phyloP scores from a whole-genome alignment of 164 flowering plant genomes.

The Annona cherimola region DNA sequence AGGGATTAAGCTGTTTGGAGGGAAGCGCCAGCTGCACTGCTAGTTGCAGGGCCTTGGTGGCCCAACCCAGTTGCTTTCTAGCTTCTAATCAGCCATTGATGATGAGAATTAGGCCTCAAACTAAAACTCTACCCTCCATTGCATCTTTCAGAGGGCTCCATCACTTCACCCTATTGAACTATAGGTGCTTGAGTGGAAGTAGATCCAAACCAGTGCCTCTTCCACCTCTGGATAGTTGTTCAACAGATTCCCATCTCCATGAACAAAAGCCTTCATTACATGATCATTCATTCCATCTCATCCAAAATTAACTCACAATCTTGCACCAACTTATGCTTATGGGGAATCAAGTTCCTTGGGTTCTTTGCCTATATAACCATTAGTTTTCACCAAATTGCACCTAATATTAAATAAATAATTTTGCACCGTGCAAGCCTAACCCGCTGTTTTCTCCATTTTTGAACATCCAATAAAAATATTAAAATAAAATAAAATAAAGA shows the following conservation, averaged over 20 bases:
- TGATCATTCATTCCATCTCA: constrained; percentile 13
- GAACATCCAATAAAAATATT: no score
- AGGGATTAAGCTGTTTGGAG: constrained; percentile 9
- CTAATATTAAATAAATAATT: no score
- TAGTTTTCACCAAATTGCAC: neutral
- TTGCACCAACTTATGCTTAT: neutral
- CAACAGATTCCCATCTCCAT: constrained; percentile 76
- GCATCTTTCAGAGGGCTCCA: constrained; percentile 17
- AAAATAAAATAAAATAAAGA: no score
- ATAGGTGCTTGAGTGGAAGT: constrained; percentile 83
- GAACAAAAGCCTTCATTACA: constrained; percentile 88
- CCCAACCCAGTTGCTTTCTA: neutral
- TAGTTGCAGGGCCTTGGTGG: constrained; percentile 52
- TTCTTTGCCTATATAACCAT: no score
- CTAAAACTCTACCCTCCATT: neutral
- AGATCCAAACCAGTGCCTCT: constrained; percentile 90
- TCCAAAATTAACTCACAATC: neutral
- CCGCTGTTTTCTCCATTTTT: no score
- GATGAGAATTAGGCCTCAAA: neutral
- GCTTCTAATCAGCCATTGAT: constrained; percentile 41
- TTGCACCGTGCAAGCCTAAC: neutral
- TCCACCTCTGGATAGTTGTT: constrained; percentile 71
- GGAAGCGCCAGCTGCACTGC: constrained; percentile 63
- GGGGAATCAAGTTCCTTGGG: neutral
- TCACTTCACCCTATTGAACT: constrained; percentile 78